Conservation (phyloP, 225 moss, liverwort and hornwort species). For the Pleurozium schreberi region DNA sequence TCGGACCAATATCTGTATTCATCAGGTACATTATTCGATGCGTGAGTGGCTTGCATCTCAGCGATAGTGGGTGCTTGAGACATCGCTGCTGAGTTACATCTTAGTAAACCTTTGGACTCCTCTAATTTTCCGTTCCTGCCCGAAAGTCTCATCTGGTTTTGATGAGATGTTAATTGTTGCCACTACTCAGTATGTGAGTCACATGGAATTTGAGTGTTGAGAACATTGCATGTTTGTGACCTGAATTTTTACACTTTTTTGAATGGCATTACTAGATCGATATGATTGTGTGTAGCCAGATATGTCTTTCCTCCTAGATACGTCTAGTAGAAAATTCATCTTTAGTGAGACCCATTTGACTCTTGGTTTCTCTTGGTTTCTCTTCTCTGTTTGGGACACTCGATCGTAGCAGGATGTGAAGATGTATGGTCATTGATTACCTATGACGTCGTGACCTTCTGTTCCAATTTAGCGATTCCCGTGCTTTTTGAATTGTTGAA, state of each 20-base stretch:
- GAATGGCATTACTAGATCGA: not conserved
- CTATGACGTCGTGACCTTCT: not conserved
- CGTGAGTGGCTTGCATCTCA: not conserved
- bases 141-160: not conserved
- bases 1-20: slow-evolving; percentile 93
- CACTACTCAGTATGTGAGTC: not conserved
- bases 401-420: not conserved
- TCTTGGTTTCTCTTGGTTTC: not conserved
- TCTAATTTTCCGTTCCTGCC: not conserved
- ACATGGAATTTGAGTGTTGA: not conserved
- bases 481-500: not conserved
- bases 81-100: not conserved
- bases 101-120: not conserved
- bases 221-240: not conserved
- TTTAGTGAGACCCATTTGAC: not conserved
- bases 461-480: not conserved
- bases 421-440: not conserved
- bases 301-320: not conserved
- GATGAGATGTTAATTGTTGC: not conserved
- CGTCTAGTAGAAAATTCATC: not conserved
- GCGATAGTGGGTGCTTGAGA: not conserved
- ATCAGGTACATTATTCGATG: slow-evolving; percentile 42
- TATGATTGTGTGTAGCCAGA: not conserved
- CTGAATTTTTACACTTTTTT: not conserved
- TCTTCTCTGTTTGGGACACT: not conserved